Percentiles rank a stretch among this genome's conserved stretches.
phyloP scores from a whole-genome alignment of 257 asterid species.

The Nicotiana tabacum region DNA sequence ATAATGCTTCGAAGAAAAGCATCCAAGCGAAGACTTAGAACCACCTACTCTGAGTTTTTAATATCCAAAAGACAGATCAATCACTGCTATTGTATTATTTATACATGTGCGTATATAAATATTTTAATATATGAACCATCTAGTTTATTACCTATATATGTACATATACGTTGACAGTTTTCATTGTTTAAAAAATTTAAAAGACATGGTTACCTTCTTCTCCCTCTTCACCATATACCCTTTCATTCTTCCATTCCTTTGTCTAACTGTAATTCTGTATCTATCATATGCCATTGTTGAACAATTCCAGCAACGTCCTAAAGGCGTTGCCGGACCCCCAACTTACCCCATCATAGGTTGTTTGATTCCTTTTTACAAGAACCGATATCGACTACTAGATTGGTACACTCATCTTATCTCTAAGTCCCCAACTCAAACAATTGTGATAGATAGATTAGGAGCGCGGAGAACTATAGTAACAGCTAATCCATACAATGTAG shows the following conservation, averaged over 20 bases:
- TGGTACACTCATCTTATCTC: slow-evolving; percentile 74
- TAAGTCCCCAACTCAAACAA: slow-evolving; percentile 41
- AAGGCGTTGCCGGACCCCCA: slow-evolving; percentile 22
- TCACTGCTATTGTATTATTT: neutral
- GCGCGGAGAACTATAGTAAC: slow-evolving; percentile 52
- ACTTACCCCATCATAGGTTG: slow-evolving; percentile 55
- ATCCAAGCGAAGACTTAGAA: neutral
- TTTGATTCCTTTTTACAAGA: slow-evolving; percentile 53
- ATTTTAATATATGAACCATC: too few relatives aligned
- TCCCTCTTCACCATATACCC: neutral
- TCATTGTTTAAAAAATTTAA: neutral
- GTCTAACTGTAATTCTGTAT: neutral
- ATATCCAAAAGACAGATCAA: slow-evolving; percentile 3
- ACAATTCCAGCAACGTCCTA: neutral
- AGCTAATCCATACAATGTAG: slow-evolving; percentile 52
- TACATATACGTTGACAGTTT: neutral
- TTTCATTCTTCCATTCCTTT: neutral
- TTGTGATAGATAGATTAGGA: slow-evolving; percentile 40
- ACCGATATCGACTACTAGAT: slow-evolving; percentile 42
- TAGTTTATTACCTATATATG: neutral
- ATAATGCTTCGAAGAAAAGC: neutral
- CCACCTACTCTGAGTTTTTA: neutral
- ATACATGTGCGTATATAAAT: neutral
- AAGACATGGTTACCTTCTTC: slow-evolving; percentile 1
- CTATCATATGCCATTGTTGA: neutral